Evolutionary conservation across 805 yeast genomes (phyloP).

Genomic region (Sugiyamaella boreocaroliniensis): DNA sequence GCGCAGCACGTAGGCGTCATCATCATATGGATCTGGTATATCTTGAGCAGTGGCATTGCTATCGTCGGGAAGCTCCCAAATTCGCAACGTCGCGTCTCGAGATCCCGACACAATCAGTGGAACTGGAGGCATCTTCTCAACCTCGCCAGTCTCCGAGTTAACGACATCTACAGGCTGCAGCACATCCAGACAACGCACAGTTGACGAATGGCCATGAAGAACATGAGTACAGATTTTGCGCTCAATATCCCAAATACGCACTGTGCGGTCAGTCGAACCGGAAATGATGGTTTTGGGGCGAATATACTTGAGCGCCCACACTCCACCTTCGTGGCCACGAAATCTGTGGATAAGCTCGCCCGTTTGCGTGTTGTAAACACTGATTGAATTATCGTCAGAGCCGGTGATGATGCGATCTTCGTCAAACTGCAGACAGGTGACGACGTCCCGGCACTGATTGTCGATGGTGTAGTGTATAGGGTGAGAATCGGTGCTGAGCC

Average conservation of each 20-base stretch:
- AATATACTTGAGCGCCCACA: constrained; percentile 91
- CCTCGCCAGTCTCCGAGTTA: constrained; percentile 52
- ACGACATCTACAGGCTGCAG: constrained; percentile 53
- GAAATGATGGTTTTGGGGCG: constrained; percentile 71
- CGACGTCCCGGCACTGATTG: constrained; percentile 75
- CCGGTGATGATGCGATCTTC: constrained; percentile 87
- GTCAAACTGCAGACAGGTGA: constrained; percentile 91
- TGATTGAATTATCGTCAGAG: constrained; percentile 78
- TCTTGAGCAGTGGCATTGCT: constrained; percentile 30
- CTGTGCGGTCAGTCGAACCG: constrained; percentile 92
- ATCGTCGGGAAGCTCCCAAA: constrained; percentile 68
- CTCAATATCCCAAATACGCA: constrained; percentile 85
- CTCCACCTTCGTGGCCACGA: constrained; percentile 94
- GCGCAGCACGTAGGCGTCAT: constrained; percentile 59
- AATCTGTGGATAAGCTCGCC: constrained; percentile 60
- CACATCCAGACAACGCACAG: constrained; percentile 86
- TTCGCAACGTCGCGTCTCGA: constrained; percentile 73
- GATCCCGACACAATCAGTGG: constrained; percentile 84
- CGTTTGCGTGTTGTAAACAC: constrained; percentile 68
- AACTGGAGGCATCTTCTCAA: constrained; percentile 46
- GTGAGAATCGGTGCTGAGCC: constrained; percentile 68
- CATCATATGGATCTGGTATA: constrained; percentile 12
- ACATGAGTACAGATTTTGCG: constrained; percentile 86
- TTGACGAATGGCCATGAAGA: constrained; percentile 85
- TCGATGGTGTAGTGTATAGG: constrained; percentile 63